Conservation (phyloP, 2,329 filamentous ascomycete species). For the Dryadomyces quercus-mongolicae region DNA sequence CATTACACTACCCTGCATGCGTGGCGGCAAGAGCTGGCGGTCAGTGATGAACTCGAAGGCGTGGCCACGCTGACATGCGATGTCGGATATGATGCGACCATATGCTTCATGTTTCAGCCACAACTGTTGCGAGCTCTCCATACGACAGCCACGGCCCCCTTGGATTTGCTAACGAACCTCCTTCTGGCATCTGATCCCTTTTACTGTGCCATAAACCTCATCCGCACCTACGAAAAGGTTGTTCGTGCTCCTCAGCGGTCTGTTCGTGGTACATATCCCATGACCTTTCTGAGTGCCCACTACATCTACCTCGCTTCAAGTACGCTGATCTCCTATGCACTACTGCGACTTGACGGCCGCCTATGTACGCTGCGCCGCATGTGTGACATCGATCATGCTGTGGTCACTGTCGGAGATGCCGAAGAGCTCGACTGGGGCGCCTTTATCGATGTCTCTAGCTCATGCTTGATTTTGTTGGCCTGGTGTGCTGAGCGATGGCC, state of each 20-base stretch:
- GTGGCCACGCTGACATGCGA: slow-evolving; percentile 19
- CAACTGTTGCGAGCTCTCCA: slow-evolving; percentile 12
- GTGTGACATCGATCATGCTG: slow-evolving; percentile 1
- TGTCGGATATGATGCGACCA: slow-evolving; percentile 19
- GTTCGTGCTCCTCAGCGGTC: slow-evolving; percentile 18
- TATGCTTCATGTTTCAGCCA: slow-evolving; percentile 21
- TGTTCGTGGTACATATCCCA: slow-evolving; percentile 17
- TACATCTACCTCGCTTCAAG: slow-evolving; percentile 20
- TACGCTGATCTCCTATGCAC: slow-evolving; percentile 18
- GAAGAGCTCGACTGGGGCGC: slow-evolving; percentile 9
- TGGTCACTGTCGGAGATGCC: neutral
- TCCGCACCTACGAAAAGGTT: slow-evolving; percentile 18
- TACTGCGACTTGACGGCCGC: slow-evolving; percentile 18
- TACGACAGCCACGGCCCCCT: neutral
- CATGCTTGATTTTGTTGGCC: slow-evolving; percentile 8
- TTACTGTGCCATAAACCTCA: slow-evolving; percentile 16
- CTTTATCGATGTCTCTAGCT: slow-evolving; percentile 8
- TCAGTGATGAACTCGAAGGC: slow-evolving; percentile 8
- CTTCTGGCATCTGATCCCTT: slow-evolving; percentile 17
- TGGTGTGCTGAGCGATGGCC: slow-evolving; percentile 13
- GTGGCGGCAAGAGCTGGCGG: slow-evolving; percentile 9
- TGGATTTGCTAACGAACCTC: neutral
- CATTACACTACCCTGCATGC: slow-evolving; percentile 8
- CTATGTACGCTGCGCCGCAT: slow-evolving; percentile 12
- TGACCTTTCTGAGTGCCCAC: slow-evolving; percentile 19